These are phyloP conservation scores for Tripidium arundinaceum DNA, from an alignment of 202 grass and related monocot species.

Conservation along the genomic window DNA sequence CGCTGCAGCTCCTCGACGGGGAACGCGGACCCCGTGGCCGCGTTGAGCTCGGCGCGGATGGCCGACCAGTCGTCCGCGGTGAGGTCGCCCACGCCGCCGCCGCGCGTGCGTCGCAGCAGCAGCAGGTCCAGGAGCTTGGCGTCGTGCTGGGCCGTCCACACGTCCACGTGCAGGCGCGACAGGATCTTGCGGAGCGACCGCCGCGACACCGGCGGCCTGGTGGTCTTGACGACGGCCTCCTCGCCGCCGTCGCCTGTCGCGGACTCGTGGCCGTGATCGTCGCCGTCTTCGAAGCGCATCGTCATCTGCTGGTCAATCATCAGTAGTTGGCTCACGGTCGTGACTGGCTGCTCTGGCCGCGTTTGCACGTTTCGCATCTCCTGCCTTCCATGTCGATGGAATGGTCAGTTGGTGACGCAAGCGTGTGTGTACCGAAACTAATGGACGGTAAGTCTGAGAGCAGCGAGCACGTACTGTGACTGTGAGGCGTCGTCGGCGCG, in stretches of 20 bases:
- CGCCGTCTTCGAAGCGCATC: background rate
- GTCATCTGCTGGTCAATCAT: background rate
- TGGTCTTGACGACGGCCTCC: background rate
- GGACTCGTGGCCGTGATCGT: background rate
- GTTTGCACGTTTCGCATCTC: slow-evolving; percentile 6
- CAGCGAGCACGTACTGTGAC: slow-evolving; percentile 17
- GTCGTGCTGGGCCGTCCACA: slow-evolving; percentile 45
- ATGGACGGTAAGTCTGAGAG: background rate
- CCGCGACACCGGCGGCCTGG: slow-evolving; percentile 33
- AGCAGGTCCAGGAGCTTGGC: slow-evolving; percentile 42
- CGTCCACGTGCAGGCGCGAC: slow-evolving; percentile 36
- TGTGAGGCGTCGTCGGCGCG: background rate
- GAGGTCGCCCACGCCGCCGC: background rate
- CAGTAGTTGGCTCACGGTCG: background rate
- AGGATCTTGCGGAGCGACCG: slow-evolving; percentile 45
- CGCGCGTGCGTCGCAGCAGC: background rate
- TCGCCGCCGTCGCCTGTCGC: background rate
- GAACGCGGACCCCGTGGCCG: slow-evolving; percentile 31
- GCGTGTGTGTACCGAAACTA: background rate
- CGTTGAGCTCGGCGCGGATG: slow-evolving; percentile 35
- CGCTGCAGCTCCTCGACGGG: slow-evolving; percentile 34
- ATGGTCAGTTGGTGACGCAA: background rate
- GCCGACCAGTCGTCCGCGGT: slow-evolving; percentile 25
- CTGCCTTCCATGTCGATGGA: background rate
- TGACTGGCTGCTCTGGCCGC: background rate